A percentile compares a stretch with the other conserved stretches of the same genome.
Evolutionary conservation across 768 basidiomycete genomes (phyloP).

Genomic region (Sporobolomyces roseus): DNA sequence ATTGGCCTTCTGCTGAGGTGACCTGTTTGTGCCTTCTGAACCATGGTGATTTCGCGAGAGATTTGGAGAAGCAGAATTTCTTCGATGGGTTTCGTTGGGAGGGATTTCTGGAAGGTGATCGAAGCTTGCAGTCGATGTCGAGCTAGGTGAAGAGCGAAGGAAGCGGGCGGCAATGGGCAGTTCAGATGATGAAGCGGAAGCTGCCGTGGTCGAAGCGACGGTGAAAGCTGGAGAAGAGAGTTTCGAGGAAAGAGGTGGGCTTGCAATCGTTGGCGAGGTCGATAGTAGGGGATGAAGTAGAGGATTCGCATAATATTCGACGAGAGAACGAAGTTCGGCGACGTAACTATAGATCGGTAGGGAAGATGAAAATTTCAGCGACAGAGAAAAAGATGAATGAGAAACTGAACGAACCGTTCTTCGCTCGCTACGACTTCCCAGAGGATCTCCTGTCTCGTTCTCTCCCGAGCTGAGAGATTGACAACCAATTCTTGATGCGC

Average conservation of each 20-base stretch:
- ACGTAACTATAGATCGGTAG: conserved; percentile 39
- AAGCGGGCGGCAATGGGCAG: conserved; percentile 38
- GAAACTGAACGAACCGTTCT: conserved; percentile 38
- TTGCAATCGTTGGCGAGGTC: background rate
- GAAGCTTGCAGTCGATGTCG: background rate
- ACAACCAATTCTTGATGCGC: conserved; percentile 45
- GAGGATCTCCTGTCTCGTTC: conserved; percentile 47
- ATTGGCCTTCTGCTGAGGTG: no score
- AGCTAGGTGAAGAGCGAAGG: conserved; percentile 5
- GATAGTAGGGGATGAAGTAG: conserved; percentile 42
- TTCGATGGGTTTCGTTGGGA: background rate
- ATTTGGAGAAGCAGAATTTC: background rate
- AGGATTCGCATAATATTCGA: conserved; percentile 41
- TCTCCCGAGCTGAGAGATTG: conserved; percentile 44
- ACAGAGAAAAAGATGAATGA: background rate
- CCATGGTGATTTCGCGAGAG: no score
- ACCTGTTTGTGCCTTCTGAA: no score
- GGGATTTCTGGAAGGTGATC: conserved; percentile 12
- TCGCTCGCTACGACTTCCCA: conserved; percentile 47
- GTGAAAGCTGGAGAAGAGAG: no score
- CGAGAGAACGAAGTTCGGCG: conserved; percentile 41
- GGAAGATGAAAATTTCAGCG: background rate
- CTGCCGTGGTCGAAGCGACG: no score
- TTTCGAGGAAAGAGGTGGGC: background rate
- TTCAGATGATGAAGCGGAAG: conserved; percentile 5